These are phyloP conservation scores for Melastoma candidum DNA, from an alignment of 441 rosid species.

Conservation along the genomic window DNA sequence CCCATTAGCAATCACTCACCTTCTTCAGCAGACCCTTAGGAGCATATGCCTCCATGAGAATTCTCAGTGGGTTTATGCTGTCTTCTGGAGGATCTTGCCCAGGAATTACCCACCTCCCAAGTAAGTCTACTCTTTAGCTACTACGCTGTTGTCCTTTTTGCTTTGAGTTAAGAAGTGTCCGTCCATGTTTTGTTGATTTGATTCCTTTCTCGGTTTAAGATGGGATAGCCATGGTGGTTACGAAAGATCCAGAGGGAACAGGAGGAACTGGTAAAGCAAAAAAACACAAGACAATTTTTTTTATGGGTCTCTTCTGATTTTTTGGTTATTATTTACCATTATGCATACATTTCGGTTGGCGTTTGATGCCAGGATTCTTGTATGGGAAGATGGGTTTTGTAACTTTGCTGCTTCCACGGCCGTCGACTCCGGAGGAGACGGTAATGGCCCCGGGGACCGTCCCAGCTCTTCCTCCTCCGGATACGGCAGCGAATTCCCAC, in stretches of 20 bases:
- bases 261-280: slow-evolving; percentile 72
- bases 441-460: slow-evolving; percentile 27
- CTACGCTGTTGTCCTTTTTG: not conserved
- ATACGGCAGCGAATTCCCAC: slow-evolving; percentile 49
- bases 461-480: slow-evolving; percentile 42
- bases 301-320: not conserved
- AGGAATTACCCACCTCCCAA: slow-evolving; percentile 98
- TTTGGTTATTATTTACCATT: not conserved
- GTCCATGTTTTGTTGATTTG: slow-evolving; percentile 1
- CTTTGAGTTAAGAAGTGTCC: not conserved
- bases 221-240: slow-evolving; percentile 96
- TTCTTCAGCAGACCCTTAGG: slow-evolving; percentile 92
- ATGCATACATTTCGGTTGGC: not conserved
- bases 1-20: slow-evolving; percentile 84
- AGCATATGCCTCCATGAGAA: slow-evolving; percentile 80
- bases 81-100: slow-evolving; percentile 98
- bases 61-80: slow-evolving; percentile 98
- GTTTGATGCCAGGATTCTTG: slow-evolving; percentile 59
- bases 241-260: slow-evolving; percentile 94
- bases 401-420: slow-evolving; percentile 78
- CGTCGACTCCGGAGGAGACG: slow-evolving; percentile 17
- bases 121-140: slow-evolving; percentile 31
- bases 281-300: not conserved
- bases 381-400: slow-evolving; percentile 99
- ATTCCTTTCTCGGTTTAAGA: slow-evolving; percentile 24